Conservation (phyloP, 345 rosid genomes). For the Acer yangbiense region DNA sequence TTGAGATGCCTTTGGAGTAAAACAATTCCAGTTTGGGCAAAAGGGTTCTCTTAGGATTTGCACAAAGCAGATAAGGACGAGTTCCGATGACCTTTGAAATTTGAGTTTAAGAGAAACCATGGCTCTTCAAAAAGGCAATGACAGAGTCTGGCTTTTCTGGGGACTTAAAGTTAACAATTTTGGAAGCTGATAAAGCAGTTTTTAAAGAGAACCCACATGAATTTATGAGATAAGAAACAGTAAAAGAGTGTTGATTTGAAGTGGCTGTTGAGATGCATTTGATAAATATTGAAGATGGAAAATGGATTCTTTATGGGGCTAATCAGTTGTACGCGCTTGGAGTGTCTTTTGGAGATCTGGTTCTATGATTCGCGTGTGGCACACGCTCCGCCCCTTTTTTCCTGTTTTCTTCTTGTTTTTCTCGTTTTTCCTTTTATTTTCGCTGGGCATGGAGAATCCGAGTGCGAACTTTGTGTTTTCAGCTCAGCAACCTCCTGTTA, state of each 20-base stretch:
- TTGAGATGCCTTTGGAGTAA: constrained; percentile 32
- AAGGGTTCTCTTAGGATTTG: constrained; percentile 27
- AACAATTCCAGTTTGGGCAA: constrained; percentile 45
- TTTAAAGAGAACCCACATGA: constrained; percentile 24
- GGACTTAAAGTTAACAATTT: background rate
- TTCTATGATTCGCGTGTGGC: no score
- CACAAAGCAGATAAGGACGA: constrained; percentile 10
- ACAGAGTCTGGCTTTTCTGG: constrained; percentile 19
- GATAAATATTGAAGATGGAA: background rate
- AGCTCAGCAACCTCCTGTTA: no score
- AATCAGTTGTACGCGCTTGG: no score
- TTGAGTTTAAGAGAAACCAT: constrained; percentile 32
- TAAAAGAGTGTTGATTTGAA: constrained; percentile 6
- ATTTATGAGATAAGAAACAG: constrained; percentile 23
- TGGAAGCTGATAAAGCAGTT: constrained; percentile 18
- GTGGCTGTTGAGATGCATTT: background rate
- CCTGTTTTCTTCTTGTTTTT: no score
- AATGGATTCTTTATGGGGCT: no score
- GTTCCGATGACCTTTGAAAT: constrained; percentile 19
- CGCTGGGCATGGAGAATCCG: no score
- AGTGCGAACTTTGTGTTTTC: no score
- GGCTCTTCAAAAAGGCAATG: constrained; percentile 17
- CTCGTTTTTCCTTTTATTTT: no score
- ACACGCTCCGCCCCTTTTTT: no score
- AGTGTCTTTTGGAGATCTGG: no score